Conservation (phyloP, 2,329 filamentous ascomycete genomes). For the Daldinia sp. region DNA sequence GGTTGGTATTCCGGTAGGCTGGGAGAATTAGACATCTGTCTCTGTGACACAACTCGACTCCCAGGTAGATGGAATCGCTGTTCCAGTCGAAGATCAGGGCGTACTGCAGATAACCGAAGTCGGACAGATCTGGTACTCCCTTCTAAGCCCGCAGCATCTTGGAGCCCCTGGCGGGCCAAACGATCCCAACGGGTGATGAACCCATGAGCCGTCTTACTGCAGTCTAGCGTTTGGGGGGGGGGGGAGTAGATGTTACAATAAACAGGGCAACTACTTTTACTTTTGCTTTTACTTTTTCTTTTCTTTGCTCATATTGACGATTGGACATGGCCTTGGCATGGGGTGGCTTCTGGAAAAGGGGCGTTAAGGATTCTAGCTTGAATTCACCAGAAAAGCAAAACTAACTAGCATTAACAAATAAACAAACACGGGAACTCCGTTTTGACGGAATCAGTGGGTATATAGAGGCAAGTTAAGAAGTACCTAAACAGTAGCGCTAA, state of each 20-base stretch:
- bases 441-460: slow-evolving; percentile 4
- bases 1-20: slow-evolving; percentile 37
- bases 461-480: too few relatives aligned
- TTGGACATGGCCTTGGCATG: slow-evolving; percentile 1
- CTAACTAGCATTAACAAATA: not conserved
- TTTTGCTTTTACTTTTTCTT: too few relatives aligned
- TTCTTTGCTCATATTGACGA: not conserved
- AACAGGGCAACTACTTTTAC: not conserved
- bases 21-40: slow-evolving; percentile 41
- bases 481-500: not conserved
- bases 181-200: slow-evolving; percentile 28
- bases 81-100: slow-evolving; percentile 44
- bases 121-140: slow-evolving; percentile 46
- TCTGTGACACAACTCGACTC: slow-evolving; percentile 40
- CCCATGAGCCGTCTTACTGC: slow-evolving; percentile 11
- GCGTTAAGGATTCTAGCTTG: not conserved
- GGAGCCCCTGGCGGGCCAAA: slow-evolving; percentile 43
- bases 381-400: not conserved
- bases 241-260: not conserved
- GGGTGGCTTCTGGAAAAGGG: not conserved
- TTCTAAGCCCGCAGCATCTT: slow-evolving; percentile 44
- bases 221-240: not conserved
- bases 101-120: slow-evolving; percentile 48
- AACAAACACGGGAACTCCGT: slow-evolving; percentile 11
- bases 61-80: slow-evolving; percentile 44